Evolutionary conservation across 805 yeast species (phyloP).

Genomic region (Cyberlindnera maritima): DNA sequence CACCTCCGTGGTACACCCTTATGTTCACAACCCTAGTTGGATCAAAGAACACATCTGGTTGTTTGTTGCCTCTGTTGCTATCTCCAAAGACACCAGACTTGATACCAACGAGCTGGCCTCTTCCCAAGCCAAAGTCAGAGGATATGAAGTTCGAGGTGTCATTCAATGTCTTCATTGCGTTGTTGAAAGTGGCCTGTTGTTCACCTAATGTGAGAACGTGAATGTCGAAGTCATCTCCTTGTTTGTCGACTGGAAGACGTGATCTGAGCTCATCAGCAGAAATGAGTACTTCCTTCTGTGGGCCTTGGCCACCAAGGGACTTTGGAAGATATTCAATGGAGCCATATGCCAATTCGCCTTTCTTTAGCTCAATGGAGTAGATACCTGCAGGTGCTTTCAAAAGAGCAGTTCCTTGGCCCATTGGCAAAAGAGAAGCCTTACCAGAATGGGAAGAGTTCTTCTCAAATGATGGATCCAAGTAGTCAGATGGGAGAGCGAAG

Average conservation of each 20-base stretch:
- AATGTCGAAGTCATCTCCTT: conserved; percentile 40
- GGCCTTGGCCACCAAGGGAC: conserved; percentile 57
- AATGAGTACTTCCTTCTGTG: conserved; percentile 49
- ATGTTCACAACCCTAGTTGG: conserved; percentile 44
- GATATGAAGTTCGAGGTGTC: conserved; percentile 16
- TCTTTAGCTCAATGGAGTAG: conserved; percentile 67
- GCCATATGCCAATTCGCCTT: conserved; percentile 41
- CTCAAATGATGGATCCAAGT: conserved; percentile 40
- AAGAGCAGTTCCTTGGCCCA: conserved; percentile 42
- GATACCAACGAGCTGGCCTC: conserved; percentile 38
- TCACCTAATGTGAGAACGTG: conserved; percentile 60
- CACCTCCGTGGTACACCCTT: conserved; percentile 69
- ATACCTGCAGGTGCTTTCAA: conserved; percentile 64
- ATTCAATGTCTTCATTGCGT: conserved; percentile 36
- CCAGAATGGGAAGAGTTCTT: conserved; percentile 30
- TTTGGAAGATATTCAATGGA: conserved; percentile 61
- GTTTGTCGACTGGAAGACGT: conserved; percentile 31
- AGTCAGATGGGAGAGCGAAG: conserved; percentile 69
- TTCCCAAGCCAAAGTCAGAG: conserved; percentile 40
- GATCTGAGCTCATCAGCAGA: conserved; percentile 44
- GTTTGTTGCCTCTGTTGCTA: conserved; percentile 24
- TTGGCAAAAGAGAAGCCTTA: conserved; percentile 45
- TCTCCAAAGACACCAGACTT: conserved; percentile 37
- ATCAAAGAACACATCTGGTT: conserved; percentile 34
- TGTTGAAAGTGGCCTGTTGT: conserved; percentile 49